Base-by-base conservation (phyloP, 805 yeast genomes). In the Yamadazyma tumulicola region DNA sequence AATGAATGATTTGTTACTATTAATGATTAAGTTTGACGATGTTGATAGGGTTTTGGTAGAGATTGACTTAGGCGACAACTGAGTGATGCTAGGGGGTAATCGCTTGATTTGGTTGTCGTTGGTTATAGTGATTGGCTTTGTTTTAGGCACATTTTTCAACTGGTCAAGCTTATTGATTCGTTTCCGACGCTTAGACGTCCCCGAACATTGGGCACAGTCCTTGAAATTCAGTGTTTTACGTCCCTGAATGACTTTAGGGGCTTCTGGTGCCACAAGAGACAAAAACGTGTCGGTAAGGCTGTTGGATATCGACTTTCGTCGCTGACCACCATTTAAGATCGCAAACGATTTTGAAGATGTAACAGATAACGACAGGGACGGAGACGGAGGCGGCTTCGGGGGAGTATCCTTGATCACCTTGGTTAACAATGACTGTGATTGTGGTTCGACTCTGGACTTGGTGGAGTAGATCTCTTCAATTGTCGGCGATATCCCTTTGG, bases 1-100 rank as follows among this genome's bases (percentile, higher is more conserved):
- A 5, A 62, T 57, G 35, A 51, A 55, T 4, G 66, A 57, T 23
- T 65, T 65, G 35, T 71, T 69, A 6, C 67, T 67, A 10, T 69
- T 67, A 9, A 72, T 55, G 4, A 55, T 59, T 35, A 72, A 43
- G 5, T 62, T 57, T 4, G 77, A 44, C 61, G 69, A 12, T n/a
- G 38, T 22, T 3, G 42, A 32, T 30, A 7, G 14, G 6, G 27
- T 24, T 16, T 11, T 24, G 7, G 27, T 24, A 6, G 27, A 24
- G 6, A 24, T 8, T 6, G 27, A 8, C 14, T 24, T 24, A 6
- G 27, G 27, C 14, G 27, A 24, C 6, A 24, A 19, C 8, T 24
- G n/a, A 7, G 27, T 24, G n/a, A 26, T 12, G 22, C 23, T 38
- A 8, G 48, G 38, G 1, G 70, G 72, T 19, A 55, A 41, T 30